These are phyloP conservation scores for Globisporangium echinulatum DNA, from an alignment of 352 stramenopile genomes.

Conservation along the genomic window DNA sequence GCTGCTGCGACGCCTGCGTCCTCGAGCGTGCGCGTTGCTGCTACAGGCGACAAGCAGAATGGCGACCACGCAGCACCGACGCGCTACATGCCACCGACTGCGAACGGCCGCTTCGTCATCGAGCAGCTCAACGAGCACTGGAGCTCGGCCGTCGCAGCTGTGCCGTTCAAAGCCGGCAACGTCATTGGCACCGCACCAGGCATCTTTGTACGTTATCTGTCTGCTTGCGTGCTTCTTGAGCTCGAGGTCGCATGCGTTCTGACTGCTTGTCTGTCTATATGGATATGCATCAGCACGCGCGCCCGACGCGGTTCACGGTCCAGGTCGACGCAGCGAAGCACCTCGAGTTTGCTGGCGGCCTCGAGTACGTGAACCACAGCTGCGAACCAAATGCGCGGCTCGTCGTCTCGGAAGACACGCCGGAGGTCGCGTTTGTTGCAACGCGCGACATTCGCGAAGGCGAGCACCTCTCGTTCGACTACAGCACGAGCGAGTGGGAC, in stretches of 20 bases:
- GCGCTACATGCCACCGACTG: slow-evolving; percentile 51
- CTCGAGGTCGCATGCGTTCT: neutral
- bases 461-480: slow-evolving; percentile 83
- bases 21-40: slow-evolving; percentile 12
- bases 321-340: slow-evolving; percentile 74
- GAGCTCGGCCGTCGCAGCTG: slow-evolving; percentile 60
- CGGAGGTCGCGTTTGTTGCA: slow-evolving; percentile 70
- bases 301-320: slow-evolving; percentile 80
- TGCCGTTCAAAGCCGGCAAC: slow-evolving; percentile 53
- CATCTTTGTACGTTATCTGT: slow-evolving; percentile 47
- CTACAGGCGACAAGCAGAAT: slow-evolving; percentile 17
- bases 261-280: slow-evolving; percentile 5
- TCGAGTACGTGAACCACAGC: slow-evolving; percentile 87
- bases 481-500: slow-evolving; percentile 88
- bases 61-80: slow-evolving; percentile 17
- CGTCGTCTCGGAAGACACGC: slow-evolving; percentile 66
- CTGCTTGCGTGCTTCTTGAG: neutral
- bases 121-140: slow-evolving; percentile 73
- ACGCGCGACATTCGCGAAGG: slow-evolving; percentile 66
- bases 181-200: slow-evolving; percentile 67
- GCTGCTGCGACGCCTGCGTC: slow-evolving; percentile 20
- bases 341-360: slow-evolving; percentile 72
- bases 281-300: slow-evolving; percentile 21
- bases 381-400: slow-evolving; percentile 82
- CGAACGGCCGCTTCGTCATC: slow-evolving; percentile 63